A percentile compares a stretch with the other conserved stretches of the same genome.
phyloP scores from a whole-genome alignment of 2,329 filamentous ascomycete genomes.

The Colletotrichum lini region DNA sequence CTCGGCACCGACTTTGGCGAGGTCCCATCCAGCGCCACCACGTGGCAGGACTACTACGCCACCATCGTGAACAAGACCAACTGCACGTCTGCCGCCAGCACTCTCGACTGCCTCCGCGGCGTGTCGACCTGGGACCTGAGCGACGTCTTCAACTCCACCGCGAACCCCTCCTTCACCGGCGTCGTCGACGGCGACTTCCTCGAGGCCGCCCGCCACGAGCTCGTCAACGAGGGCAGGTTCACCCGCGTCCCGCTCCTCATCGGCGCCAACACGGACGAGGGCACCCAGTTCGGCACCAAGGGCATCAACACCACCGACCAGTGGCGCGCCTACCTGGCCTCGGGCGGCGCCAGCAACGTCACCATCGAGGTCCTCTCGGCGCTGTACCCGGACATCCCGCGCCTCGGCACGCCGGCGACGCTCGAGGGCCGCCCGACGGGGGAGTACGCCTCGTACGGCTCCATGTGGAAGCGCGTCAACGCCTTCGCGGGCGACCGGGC shows the following conservation, averaged over 20 bases:
- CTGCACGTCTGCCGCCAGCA: conserved; percentile 44
- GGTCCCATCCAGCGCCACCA: conserved; percentile 33
- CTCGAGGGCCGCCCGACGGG: conserved; percentile 50
- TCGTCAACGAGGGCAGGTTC: conserved; percentile 71
- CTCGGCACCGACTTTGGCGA: conserved; percentile 54
- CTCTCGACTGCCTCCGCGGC: conserved; percentile 50
- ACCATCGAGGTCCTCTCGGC: conserved; percentile 54
- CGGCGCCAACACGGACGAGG: conserved; percentile 78
- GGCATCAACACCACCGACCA: conserved; percentile 70
- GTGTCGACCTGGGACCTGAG: conserved; percentile 51
- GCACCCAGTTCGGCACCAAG: conserved; percentile 65
- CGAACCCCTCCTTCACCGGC: conserved; percentile 44
- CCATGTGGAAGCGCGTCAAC: conserved; percentile 67
- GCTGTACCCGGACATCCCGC: conserved; percentile 66
- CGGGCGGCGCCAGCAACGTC: conserved; percentile 44
- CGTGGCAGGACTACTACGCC: conserved; percentile 43
- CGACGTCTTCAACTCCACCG: conserved; percentile 48
- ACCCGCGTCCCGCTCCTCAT: conserved; percentile 75
- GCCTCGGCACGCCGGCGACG: conserved; percentile 62
- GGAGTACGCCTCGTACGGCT: conserved; percentile 52
- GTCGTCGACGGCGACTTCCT: conserved; percentile 58
- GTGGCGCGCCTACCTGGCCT: conserved; percentile 59
- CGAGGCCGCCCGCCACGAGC: conserved; percentile 60
- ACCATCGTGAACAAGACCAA: conserved; percentile 40
- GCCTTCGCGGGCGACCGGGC: conserved; percentile 68